These are phyloP conservation scores for Boletus fagicola DNA, from an alignment of 768 basidiomycete species.

Conservation along the genomic window DNA sequence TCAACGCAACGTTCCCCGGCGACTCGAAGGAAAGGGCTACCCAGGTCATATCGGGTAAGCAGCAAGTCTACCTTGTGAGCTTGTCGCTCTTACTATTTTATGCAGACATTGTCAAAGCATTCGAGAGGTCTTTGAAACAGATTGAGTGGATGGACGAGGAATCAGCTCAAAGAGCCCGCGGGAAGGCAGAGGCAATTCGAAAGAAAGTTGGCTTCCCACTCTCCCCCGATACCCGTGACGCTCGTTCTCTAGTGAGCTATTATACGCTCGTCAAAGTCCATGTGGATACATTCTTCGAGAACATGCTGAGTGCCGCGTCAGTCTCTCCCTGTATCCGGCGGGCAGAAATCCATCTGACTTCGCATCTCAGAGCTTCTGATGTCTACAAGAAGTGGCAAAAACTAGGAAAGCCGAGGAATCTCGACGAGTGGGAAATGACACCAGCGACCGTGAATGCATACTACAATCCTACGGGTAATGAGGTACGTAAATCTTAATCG, in stretches of 20 bases:
- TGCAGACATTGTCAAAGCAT: slow-evolving; percentile 76
- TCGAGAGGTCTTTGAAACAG: slow-evolving; percentile 69
- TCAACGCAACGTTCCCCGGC: slow-evolving; percentile 76
- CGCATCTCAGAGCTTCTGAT: slow-evolving; percentile 48
- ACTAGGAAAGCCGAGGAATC: slow-evolving; percentile 69
- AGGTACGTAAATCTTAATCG: slow-evolving; percentile 44
- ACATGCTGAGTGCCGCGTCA: slow-evolving; percentile 66
- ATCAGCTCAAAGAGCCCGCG: slow-evolving; percentile 76
- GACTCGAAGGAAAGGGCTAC: slow-evolving; percentile 79
- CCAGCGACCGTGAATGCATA: slow-evolving; percentile 88
- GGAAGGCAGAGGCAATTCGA: slow-evolving; percentile 62
- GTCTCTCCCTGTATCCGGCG: slow-evolving; percentile 2
- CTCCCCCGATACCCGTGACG: slow-evolving; percentile 75
- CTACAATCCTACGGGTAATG: slow-evolving; percentile 83
- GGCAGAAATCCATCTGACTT: slow-evolving; percentile 7
- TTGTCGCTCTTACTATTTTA: slow-evolving; percentile 9
- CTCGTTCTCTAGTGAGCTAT: slow-evolving; percentile 68
- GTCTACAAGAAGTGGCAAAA: slow-evolving; percentile 69
- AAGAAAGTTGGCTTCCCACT: slow-evolving; percentile 93
- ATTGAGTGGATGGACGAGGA: slow-evolving; percentile 91
- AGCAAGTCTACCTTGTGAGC: background rate
- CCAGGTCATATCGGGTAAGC: slow-evolving; percentile 72
- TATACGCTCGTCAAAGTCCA: slow-evolving; percentile 69
- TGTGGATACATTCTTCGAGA: slow-evolving; percentile 76
- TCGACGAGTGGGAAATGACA: slow-evolving; percentile 82